These are phyloP conservation scores for Botryotinia convoluta DNA, from an alignment of 2,329 filamentous ascomycete genomes.

Conservation along the genomic window DNA sequence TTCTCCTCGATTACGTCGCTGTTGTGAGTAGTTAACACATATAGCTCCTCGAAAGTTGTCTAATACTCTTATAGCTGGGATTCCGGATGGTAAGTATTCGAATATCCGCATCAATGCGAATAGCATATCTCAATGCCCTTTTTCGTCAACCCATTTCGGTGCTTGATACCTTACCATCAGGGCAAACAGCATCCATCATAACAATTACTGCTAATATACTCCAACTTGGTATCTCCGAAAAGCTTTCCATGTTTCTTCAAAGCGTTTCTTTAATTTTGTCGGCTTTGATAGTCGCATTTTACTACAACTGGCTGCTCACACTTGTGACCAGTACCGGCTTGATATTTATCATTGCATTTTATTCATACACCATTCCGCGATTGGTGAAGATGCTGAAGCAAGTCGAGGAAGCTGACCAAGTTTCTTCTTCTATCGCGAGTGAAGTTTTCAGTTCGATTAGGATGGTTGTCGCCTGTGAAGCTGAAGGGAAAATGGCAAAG, in stretches of 20 bases:
- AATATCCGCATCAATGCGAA: slow-evolving; percentile 57
- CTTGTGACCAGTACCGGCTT: slow-evolving; percentile 56
- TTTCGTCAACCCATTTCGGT: slow-evolving; percentile 65
- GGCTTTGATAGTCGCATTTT: slow-evolving; percentile 53
- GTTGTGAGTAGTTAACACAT: slow-evolving; percentile 42
- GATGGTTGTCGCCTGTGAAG: slow-evolving; percentile 62
- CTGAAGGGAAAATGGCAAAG: slow-evolving; percentile 52
- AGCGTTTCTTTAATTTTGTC: slow-evolving; percentile 52
- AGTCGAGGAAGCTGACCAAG: slow-evolving; percentile 51
- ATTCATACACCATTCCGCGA: slow-evolving; percentile 53
- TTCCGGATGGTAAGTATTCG: slow-evolving; percentile 61
- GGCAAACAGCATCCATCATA: slow-evolving; percentile 60
- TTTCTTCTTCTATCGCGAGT: slow-evolving; percentile 57
- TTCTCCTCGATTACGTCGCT: slow-evolving; percentile 53
- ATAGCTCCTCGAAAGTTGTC: background rate
- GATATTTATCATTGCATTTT: slow-evolving; percentile 51
- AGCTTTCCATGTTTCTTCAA: slow-evolving; percentile 57
- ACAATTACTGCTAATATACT: slow-evolving; percentile 63
- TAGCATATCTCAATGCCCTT: slow-evolving; percentile 62
- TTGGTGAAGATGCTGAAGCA: slow-evolving; percentile 52
- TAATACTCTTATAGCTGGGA: slow-evolving; percentile 32
- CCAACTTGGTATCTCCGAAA: slow-evolving; percentile 62
- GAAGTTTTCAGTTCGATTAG: slow-evolving; percentile 59
- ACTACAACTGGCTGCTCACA: slow-evolving; percentile 56
- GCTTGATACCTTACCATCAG: slow-evolving; percentile 63